Base-by-base conservation (phyloP, 169 alveolate genomes). In the Plasmodium relictum region DNA sequence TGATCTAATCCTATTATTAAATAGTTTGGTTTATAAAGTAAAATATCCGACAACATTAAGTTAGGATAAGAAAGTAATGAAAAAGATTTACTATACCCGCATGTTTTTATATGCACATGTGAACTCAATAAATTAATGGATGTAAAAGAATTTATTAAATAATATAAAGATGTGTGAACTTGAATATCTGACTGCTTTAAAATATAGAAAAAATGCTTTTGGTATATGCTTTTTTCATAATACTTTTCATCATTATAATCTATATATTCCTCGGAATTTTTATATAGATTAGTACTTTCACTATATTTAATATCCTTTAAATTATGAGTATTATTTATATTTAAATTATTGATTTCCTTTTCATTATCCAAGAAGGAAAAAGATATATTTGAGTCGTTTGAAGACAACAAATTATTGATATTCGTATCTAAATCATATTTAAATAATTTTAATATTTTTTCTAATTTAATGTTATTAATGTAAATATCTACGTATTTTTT, bases 41-140 rank as follows among this genome's bases (percentile, higher is more conserved):
- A 50, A 66, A 80, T 68, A 68, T 80, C 90, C n/a, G 90, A 48
- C 37, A 80, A 37, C 90, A 80, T 80, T 80, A 80, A 80, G 54
- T 69, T 80, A n/a, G 90, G 90, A 45, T 80, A 80, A 10, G 90
- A 80, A 48, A 80, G 44, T 68, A 80, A 54, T 10, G 90, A 68
- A 41, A 80, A 14, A 6, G 90, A 66, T 80, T 80, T 80, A n/a
- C 66, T 26, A 3, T 80, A 52, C 41, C 62, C 54, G n/a, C 54
- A 6, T n/a, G 20, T 56, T 45, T 61, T 80, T 59, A 80, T 59
- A 80, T 80, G 90, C 44, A 80, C 31, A 66, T 80, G 90, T 65
- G 70, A 31, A 59, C 66, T 80, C 26, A 80, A 24, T 26, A 66
- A 37, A 70, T 80, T 80, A 50, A 80, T 59, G 31, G 90, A 52